Base-by-base conservation (phyloP, 116 monocot genomes). In the Papilionanthe hybrid region DNA sequence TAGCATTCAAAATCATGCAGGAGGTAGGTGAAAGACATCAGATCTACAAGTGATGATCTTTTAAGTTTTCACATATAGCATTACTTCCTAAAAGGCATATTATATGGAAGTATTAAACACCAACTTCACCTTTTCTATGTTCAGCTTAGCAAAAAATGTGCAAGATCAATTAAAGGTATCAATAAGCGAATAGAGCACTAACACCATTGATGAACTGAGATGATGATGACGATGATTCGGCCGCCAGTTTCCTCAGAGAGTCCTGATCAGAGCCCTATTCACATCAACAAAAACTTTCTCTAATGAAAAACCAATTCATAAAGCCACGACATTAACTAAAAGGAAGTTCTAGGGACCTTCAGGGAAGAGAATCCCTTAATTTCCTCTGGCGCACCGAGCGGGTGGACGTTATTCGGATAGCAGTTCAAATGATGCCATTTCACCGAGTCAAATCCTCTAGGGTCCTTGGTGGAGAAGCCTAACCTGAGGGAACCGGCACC, bases 351-450 rank as follows among this genome's bases (percentile, higher is more conserved):
- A 55, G 27, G 37, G n/a, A 96, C 94, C 88, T 96, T 89, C 17
- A 93, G 60, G 5, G 80, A 86, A 57, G 86, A 79, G 72, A 89
- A 91, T 2, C 95, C 93, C 75, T 75, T 84, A 30, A 95, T 87
- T 55, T 80, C 83, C 69, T 90, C 86, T 30, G 79, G 82, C 15
- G 76, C 25, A 5, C 19, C 55, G 41, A 91, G 32, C 37, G 81
- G n/a, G 10, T 72, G 77, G 41, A 81, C 60, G 29, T 53, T 57
- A 18, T 37, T 37, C 37, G 85, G 78, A 75, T 93, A 91, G 84
- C 93, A 95, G 72, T 78, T 82, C 4, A 91, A 12, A 75, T 96
- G 93, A 75, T 90, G 88, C 95, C 95, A 96, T 77, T 84, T 91
- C 44, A 83, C 80, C 42, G 23, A 6, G 23, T 93, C 91, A 81